Evolutionary conservation across 805 yeast species (phyloP).

Genomic region (Candida fluviatilis): DNA sequence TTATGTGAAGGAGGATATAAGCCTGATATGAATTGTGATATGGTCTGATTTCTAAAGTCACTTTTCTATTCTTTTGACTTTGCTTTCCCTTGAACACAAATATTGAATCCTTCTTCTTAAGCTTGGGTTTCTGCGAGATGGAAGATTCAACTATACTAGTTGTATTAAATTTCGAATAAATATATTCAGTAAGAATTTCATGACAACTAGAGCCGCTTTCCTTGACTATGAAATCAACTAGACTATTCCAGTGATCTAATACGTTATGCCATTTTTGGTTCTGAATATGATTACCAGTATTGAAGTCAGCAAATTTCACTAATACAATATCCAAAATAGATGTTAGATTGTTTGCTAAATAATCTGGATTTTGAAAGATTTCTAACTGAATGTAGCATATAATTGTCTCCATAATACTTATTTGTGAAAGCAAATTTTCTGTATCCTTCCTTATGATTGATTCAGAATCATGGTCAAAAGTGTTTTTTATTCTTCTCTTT

Average conservation of each 20-base stretch:
- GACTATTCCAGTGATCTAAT: slow-evolving; percentile 24
- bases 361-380: slow-evolving; percentile 37
- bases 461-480: slow-evolving; percentile 24
- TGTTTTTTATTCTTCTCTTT: slow-evolving; percentile 18
- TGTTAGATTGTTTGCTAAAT: slow-evolving; percentile 22
- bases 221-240: slow-evolving; percentile 26
- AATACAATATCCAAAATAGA: slow-evolving; percentile 27
- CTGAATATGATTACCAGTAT: slow-evolving; percentile 15
- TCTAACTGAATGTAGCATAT: slow-evolving; percentile 36
- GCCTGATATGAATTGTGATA: slow-evolving; percentile 34
- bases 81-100: background rate
- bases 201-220: slow-evolving; percentile 37
- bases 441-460: slow-evolving; percentile 17
- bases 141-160: slow-evolving; percentile 1
- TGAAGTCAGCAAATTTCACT: slow-evolving; percentile 23
- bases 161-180: slow-evolving; percentile 24
- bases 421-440: slow-evolving; percentile 20
- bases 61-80: slow-evolving; percentile 6
- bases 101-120: slow-evolving; percentile 1
- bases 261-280: slow-evolving; percentile 29
- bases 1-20: slow-evolving; percentile 23
- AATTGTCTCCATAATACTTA: slow-evolving; percentile 30
- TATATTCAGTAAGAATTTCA: slow-evolving; percentile 30
- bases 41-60: slow-evolving; percentile 17
- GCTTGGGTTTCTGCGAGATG: background rate